Conservation (phyloP, 2,329 filamentous ascomycete genomes). For the Fusarium verrucosum region DNA sequence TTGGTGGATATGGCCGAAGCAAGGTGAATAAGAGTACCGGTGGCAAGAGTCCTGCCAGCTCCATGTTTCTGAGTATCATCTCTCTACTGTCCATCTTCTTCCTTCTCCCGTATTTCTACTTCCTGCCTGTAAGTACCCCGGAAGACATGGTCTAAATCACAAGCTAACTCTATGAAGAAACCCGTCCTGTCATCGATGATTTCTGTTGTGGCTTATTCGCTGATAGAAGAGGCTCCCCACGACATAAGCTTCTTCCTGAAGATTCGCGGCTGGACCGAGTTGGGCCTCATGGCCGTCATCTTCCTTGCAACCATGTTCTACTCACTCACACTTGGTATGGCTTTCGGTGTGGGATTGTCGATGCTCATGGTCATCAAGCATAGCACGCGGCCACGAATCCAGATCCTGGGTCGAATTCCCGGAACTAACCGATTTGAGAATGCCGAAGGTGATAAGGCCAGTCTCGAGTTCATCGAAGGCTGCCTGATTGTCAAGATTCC, state of each 20-base stretch:
- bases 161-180: conserved; percentile 67
- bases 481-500: conserved; percentile 97
- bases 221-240: conserved; percentile 94
- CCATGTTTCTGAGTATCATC: conserved; percentile 83
- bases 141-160: background rate
- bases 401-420: conserved; percentile 90
- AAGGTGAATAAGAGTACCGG: conserved; percentile 95
- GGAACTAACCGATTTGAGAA: conserved; percentile 88
- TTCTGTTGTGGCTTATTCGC: conserved; percentile 90
- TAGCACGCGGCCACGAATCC: conserved; percentile 90
- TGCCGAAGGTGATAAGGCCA: conserved; percentile 76
- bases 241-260: conserved; percentile 89
- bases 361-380: conserved; percentile 90
- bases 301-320: conserved; percentile 94
- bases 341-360: conserved; percentile 90
- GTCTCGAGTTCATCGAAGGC: conserved; percentile 88
- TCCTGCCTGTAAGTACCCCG: conserved; percentile 79
- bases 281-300: conserved; percentile 88
- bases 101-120: conserved; percentile 91
- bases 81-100: conserved; percentile 83
- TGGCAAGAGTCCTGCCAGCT: conserved; percentile 92
- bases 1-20: conserved; percentile 94
- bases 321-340: conserved; percentile 92
- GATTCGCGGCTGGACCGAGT: conserved; percentile 86
- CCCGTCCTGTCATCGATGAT: conserved; percentile 94